Evolutionary conservation across 352 stramenopile species (phyloP).

Genomic region (Globisporangium nodosum): DNA sequence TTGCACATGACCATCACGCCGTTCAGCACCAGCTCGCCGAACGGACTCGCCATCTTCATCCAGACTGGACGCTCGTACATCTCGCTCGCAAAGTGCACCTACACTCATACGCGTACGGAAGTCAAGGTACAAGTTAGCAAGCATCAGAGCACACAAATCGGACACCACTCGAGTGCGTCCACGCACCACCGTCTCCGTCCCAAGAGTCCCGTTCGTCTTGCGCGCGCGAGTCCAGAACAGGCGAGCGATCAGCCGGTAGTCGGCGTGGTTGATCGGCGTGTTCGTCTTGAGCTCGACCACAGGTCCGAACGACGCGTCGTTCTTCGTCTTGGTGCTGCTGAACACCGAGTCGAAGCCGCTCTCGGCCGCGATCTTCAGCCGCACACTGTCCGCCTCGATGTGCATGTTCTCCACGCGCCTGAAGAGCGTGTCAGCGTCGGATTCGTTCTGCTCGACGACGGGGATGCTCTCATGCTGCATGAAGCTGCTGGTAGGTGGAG

Average conservation of each 20-base stretch:
- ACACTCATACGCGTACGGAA: too few species aligned
- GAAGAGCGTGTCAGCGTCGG: slow-evolving; percentile 1
- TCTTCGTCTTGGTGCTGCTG: slow-evolving; percentile 3
- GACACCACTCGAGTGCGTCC: too few species aligned
- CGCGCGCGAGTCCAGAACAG: too few species aligned
- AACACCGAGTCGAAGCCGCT: slow-evolving; percentile 4
- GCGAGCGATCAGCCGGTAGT: not conserved
- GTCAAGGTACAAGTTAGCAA: too few species aligned
- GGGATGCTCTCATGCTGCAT: too few species aligned
- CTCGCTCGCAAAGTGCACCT: not conserved
- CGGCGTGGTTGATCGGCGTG: slow-evolving; percentile 2
- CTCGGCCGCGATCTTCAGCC: slow-evolving; percentile 1
- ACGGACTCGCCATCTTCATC: slow-evolving; percentile 1
- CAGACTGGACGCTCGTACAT: not conserved
- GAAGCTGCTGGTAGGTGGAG: too few species aligned
- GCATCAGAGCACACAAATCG: too few species aligned
- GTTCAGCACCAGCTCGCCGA: slow-evolving; percentile 1
- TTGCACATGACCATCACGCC: slow-evolving; percentile 3
- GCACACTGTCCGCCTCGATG: slow-evolving; percentile 8
- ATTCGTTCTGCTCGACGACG: not conserved
- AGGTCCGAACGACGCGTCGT: slow-evolving; percentile 4
- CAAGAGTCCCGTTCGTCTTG: too few species aligned
- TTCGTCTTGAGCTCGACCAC: slow-evolving; percentile 13
- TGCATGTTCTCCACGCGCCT: slow-evolving; percentile 8
- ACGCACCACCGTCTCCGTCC: too few species aligned